These are phyloP conservation scores for Cercospora sesami DNA, from an alignment of 2,329 filamentous ascomycete species.

Conservation along the genomic window DNA sequence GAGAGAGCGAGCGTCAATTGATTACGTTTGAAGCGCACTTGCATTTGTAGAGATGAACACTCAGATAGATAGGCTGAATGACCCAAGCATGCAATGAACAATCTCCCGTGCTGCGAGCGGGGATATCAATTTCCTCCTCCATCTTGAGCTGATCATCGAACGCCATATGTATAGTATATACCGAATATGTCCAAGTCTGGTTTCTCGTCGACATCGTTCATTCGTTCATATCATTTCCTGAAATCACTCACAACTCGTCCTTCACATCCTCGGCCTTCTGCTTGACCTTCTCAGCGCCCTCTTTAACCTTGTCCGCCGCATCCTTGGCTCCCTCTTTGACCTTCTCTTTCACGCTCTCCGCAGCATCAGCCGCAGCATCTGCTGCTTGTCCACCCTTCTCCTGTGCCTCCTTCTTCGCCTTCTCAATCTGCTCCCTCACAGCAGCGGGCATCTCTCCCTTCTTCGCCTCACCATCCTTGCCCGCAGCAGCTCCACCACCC, in stretches of 20 bases:
- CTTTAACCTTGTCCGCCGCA: background rate
- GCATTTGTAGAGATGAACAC: background rate
- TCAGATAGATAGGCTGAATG: background rate
- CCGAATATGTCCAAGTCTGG: background rate
- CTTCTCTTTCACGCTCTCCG: conserved; percentile 11
- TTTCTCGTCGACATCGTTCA: background rate
- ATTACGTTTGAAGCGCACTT: background rate
- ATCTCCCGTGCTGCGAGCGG: background rate
- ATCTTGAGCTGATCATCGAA: background rate
- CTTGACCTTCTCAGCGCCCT: conserved; percentile 10
- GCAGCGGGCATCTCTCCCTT: conserved; percentile 27
- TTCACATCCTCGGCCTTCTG: conserved; percentile 11
- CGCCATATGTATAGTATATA: background rate
- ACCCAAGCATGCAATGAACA: background rate
- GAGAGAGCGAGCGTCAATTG: background rate
- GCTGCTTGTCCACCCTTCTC: background rate
- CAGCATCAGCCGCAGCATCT: conserved; percentile 2
- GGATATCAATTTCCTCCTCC: background rate
- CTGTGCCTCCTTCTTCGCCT: conserved; percentile 21
- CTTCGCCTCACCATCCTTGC: conserved; percentile 5
- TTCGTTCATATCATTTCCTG: background rate
- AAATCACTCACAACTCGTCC: conserved; percentile 9
- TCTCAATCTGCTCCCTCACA: conserved; percentile 26
- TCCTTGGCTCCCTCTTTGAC: conserved; percentile 4
- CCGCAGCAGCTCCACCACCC: background rate